These are phyloP conservation scores for Ananas comosus DNA, from an alignment of 176 grass and related monocot species.

Conservation along the genomic window DNA sequence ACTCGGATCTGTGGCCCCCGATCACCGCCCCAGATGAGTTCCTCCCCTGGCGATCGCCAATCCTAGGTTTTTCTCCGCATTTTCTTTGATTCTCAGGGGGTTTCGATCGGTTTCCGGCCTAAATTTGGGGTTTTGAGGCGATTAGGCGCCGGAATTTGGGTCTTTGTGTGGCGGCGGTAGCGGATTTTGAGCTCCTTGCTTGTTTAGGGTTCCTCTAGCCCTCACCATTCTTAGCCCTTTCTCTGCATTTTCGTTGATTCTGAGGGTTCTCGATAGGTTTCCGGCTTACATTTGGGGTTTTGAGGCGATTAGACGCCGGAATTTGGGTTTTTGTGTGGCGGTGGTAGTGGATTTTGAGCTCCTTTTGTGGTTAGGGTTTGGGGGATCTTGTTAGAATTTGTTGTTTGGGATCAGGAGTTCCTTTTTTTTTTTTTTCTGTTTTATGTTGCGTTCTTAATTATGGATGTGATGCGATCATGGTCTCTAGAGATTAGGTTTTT, in stretches of 20 bases:
- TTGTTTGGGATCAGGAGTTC: background rate
- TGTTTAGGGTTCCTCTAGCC: background rate
- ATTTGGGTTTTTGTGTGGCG: background rate
- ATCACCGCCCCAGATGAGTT: constrained; percentile 3
- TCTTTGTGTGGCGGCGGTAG: background rate
- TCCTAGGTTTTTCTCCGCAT: background rate
- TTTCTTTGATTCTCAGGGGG: constrained; percentile 1
- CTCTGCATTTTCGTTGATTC: constrained; percentile 2
- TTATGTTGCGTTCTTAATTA: background rate
- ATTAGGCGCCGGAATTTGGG: background rate
- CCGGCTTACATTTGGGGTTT: background rate
- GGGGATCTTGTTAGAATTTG: background rate
- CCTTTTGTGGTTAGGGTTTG: background rate
- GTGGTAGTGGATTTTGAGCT: background rate
- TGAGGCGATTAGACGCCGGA: background rate
- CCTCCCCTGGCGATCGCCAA: background rate
- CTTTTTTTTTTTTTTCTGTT: background rate
- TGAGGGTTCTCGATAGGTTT: background rate
- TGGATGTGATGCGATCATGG: background rate
- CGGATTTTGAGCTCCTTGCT: no score
- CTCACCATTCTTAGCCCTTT: background rate
- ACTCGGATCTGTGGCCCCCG: background rate
- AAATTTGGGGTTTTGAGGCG: background rate
- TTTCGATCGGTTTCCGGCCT: background rate
- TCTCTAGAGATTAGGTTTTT: constrained; percentile 1